Conservation (phyloP, 768 basidiomycete genomes). For the Gloeopeniophorella convolvens region DNA sequence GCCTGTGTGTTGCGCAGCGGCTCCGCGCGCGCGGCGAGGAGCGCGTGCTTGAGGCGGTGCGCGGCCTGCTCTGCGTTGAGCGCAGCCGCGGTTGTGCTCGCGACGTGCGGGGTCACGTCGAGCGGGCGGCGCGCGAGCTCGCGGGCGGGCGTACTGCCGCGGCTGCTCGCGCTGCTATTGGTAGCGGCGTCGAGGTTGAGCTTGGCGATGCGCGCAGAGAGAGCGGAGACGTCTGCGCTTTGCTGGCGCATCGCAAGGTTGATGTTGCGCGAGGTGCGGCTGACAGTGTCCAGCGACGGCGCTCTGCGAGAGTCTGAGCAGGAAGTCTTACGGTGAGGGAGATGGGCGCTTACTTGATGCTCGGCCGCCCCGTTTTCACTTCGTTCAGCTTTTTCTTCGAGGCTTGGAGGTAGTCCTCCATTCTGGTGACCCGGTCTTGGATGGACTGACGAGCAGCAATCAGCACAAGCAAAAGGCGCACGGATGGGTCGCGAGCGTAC, state of each 20-base stretch:
- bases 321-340: background rate
- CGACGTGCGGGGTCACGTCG: conserved; percentile 54
- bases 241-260: conserved; percentile 64
- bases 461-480: background rate
- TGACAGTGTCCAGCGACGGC: conserved; percentile 79
- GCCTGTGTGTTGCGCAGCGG: conserved; percentile 63
- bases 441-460: conserved; percentile 7
- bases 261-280: conserved; percentile 81
- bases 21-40: conserved; percentile 52
- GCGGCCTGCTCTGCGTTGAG: conserved; percentile 76
- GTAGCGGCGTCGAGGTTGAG: conserved; percentile 42
- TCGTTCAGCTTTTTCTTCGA: conserved; percentile 18
- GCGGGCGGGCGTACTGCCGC: too few relatives aligned
- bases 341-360: conserved; percentile 1
- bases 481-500: conserved; percentile 35
- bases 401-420: conserved; percentile 16
- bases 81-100: conserved; percentile 71
- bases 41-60: conserved; percentile 58
- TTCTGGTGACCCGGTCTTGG: conserved; percentile 13
- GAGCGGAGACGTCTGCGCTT: conserved; percentile 42
- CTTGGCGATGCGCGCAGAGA: conserved; percentile 47
- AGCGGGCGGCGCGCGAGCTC: conserved; percentile 12
- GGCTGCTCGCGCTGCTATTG: too few relatives aligned
- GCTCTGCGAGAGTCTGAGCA: conserved; percentile 41
- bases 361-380: conserved; percentile 16